Conservation (phyloP, 305 asterid genomes). For the Monarda citriodora region DNA sequence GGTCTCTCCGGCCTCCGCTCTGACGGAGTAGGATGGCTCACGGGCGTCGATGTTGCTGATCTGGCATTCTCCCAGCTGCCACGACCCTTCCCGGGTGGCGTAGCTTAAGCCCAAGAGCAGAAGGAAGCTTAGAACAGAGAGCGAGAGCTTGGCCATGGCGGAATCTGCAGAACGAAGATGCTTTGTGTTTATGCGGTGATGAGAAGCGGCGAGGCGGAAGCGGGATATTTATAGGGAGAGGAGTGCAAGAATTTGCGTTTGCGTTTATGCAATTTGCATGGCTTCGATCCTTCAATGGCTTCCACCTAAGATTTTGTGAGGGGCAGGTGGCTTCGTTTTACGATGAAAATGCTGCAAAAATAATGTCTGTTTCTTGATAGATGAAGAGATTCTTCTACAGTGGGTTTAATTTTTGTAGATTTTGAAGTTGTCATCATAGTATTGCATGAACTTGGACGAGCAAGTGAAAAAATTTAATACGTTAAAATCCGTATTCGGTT, state of each 20-base stretch:
- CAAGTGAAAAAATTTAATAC: too few species aligned
- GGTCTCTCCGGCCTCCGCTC: slow-evolving; percentile 53
- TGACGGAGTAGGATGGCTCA: slow-evolving; percentile 33
- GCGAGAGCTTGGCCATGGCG: slow-evolving; percentile 25
- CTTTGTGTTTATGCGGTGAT: neutral
- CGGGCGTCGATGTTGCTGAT: slow-evolving; percentile 38
- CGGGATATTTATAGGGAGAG: slow-evolving; percentile 22
- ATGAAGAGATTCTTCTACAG: neutral
- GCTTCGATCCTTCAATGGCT: slow-evolving; percentile 17
- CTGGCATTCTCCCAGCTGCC: slow-evolving; percentile 35
- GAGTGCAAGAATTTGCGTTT: neutral
- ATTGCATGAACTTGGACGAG: neutral
- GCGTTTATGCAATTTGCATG: slow-evolving; percentile 47
- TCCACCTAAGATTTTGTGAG: slow-evolving; percentile 25
- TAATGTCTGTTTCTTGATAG: neutral
- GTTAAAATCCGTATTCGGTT: too few species aligned
- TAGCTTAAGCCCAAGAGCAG: slow-evolving; percentile 31
- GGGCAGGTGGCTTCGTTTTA: slow-evolving; percentile 23
- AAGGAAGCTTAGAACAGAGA: slow-evolving; percentile 22
- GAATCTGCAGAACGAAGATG: neutral
- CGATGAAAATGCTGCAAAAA: neutral
- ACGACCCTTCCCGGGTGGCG: slow-evolving; percentile 5
- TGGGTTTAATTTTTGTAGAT: neutral
- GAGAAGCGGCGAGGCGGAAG: slow-evolving; percentile 25
- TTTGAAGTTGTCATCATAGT: neutral